A percentile compares a stretch with the other conserved stretches of the same genome.
These are phyloP conservation scores for Aureococcus anophagefferens DNA, from an alignment of 108 stramenopile species.

Conservation along the genomic window DNA sequence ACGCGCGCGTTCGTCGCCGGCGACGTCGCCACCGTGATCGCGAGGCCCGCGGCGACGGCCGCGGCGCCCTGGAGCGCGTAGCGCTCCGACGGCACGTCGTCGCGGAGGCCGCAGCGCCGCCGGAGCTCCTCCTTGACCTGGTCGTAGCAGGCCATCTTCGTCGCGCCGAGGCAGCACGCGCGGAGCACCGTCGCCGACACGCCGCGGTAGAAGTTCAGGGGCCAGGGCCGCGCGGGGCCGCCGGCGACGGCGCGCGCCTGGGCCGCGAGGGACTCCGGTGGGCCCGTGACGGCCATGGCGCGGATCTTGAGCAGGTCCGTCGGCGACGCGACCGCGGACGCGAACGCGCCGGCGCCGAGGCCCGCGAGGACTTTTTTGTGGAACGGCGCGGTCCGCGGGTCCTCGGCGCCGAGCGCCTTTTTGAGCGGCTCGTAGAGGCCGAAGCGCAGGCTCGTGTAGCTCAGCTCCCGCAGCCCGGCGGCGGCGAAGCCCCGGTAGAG, in stretches of 20 bases:
- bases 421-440: neutral
- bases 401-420: neutral
- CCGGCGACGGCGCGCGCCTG: neutral
- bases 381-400: neutral
- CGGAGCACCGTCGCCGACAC: neutral
- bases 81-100: neutral
- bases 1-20: no score
- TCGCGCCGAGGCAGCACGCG: neutral
- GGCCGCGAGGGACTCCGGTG: neutral
- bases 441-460: neutral
- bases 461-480: neutral
- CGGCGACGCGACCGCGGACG: neutral
- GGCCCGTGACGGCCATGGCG: neutral
- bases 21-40: neutral
- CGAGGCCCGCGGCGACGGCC: neutral
- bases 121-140: neutral
- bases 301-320: slow-evolving; percentile 1
- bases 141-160: neutral
- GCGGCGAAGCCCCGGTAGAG: neutral
- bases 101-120: neutral
- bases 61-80: neutral
- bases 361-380: neutral
- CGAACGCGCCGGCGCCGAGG: neutral
- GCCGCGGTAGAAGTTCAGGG: neutral
- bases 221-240: neutral